Conservation (phyloP, 148 eudicot genomes). For the Camellia granthamiana region DNA sequence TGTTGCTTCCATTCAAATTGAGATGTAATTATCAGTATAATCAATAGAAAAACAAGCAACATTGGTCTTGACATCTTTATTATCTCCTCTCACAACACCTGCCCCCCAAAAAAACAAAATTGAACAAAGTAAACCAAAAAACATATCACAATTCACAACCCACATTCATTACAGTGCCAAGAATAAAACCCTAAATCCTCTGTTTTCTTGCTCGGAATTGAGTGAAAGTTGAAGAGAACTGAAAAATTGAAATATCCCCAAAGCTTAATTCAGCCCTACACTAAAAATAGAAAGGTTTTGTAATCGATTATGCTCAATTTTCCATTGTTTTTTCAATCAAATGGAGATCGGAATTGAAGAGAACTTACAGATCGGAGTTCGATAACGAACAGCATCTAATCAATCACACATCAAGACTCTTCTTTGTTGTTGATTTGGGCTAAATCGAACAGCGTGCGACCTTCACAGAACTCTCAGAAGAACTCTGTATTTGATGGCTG, state of each 20-base stretch:
- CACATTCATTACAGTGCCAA: not conserved
- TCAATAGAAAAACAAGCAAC: conserved; percentile 61
- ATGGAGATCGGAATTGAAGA: not conserved
- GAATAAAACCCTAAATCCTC: not conserved
- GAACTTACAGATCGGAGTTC: conserved; percentile 17
- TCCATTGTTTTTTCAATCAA: not conserved
- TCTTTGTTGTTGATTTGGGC: not conserved
- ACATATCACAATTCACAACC: not conserved
- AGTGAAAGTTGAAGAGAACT: not conserved
- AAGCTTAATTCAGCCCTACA: not conserved
- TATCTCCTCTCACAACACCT: conserved; percentile 20
- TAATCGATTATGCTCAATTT: not conserved
- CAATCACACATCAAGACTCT: conserved; percentile 6
- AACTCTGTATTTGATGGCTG: not conserved
- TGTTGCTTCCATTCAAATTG: conserved; percentile 87
- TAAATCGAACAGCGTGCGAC: not conserved
- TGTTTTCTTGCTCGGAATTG: not conserved
- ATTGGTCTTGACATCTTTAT: conserved; percentile 64
- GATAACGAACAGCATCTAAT: not conserved
- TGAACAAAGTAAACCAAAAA: not conserved
- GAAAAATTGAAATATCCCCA: not conserved
- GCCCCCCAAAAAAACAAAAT: conserved; percentile 1
- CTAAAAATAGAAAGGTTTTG: not conserved
- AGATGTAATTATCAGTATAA: conserved; percentile 68
- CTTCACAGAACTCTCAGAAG: not conserved